Conservation (phyloP, 345 rosid species). For the Camelina sativa region DNA sequence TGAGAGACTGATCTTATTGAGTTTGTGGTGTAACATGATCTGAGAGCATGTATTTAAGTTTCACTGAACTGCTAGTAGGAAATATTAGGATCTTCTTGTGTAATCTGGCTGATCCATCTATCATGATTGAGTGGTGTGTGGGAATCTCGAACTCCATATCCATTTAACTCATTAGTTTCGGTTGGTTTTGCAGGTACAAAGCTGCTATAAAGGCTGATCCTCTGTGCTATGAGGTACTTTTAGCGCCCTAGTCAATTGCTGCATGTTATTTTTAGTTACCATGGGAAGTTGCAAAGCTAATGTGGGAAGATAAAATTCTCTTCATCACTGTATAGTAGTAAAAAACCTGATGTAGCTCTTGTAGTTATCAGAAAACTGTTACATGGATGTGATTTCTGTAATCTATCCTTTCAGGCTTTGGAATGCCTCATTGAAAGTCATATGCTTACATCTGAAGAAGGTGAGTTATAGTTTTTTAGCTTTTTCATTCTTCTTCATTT, state of each 20-base stretch:
- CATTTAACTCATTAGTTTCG: not conserved
- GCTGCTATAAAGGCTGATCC: constrained; percentile 98
- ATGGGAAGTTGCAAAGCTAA: constrained; percentile 6
- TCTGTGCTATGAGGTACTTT: constrained; percentile 88
- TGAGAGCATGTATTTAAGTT: not conserved
- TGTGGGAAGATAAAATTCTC: constrained; percentile 3
- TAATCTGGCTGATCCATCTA: not conserved
- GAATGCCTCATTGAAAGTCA: constrained; percentile 94
- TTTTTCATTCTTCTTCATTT: constrained; percentile 3
- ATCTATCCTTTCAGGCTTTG: constrained; percentile 69
- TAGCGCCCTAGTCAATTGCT: constrained; percentile 17
- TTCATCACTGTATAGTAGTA: constrained; percentile 10
- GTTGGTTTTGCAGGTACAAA: constrained; percentile 71
- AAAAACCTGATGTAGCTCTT: not conserved
- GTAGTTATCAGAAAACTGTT: constrained; percentile 6
- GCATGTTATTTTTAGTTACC: constrained; percentile 21
- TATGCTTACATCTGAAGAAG: constrained; percentile 95
- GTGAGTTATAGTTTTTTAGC: constrained; percentile 44
- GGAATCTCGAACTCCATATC: constrained; percentile 4
- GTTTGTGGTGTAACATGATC: not conserved
- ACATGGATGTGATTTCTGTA: constrained; percentile 22
- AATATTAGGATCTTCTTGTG: constrained; percentile 4
- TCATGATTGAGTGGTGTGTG: constrained; percentile 6
- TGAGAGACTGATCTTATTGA: constrained; percentile 5
- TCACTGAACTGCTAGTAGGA: not conserved